A percentile compares a stretch with the other conserved stretches of the same genome.
Evolutionary conservation across 331 rosid species (phyloP).

Genomic region (Dryas integrifolia): DNA sequence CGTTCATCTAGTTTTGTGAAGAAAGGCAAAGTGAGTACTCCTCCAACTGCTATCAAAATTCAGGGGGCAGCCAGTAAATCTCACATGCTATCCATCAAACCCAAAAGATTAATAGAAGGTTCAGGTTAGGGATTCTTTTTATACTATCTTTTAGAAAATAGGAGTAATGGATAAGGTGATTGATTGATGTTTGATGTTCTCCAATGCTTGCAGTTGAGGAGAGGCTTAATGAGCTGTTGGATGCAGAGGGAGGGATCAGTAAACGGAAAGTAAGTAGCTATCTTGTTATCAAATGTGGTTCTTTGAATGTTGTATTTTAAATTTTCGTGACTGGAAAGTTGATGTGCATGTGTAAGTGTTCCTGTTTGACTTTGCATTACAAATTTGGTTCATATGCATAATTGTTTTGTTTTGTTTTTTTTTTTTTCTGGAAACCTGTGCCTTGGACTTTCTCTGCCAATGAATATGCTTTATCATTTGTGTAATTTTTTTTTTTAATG

Average conservation of each 20-base stretch:
- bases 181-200: constrained; percentile 33
- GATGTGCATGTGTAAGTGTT: no score
- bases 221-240: constrained; percentile 90
- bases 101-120: constrained; percentile 63
- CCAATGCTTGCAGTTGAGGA: constrained; percentile 73
- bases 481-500: neutral
- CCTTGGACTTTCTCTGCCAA: neutral
- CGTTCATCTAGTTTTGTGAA: constrained; percentile 42
- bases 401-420: neutral
- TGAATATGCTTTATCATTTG: neutral
- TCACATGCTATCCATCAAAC: constrained; percentile 49
- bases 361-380: neutral
- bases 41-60: constrained; percentile 38
- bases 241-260: constrained; percentile 91
- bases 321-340: no score
- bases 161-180: constrained; percentile 11
- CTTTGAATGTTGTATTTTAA: no score
- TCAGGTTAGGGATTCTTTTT: constrained; percentile 59
- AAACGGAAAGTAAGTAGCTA: constrained; percentile 75
- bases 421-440: neutral
- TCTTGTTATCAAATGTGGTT: neutral
- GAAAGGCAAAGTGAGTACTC: constrained; percentile 57
- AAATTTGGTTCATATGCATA: no score
- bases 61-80: constrained; percentile 45
- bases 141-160: constrained; percentile 6